Conservation (phyloP, 2,329 filamentous ascomycete species). For the Venturia carpophila region DNA sequence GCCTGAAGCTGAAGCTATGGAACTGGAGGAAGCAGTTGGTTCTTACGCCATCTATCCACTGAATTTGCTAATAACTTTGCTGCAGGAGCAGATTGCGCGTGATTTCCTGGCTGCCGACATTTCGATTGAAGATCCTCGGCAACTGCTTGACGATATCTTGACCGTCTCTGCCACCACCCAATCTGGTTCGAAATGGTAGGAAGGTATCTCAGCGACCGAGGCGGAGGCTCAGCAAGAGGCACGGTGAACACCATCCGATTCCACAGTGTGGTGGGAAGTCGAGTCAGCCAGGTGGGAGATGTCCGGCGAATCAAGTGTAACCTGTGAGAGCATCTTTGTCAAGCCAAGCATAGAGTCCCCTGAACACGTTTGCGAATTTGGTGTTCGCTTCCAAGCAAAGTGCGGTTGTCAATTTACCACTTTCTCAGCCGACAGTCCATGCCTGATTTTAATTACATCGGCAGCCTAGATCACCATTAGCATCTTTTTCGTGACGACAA, state of each 20-base stretch:
- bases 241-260: not conserved
- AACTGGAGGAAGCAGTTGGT: slow-evolving; percentile 58
- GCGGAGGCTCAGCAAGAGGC: not conserved
- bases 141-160: slow-evolving; percentile 34
- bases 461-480: not conserved
- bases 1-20: slow-evolving; percentile 53
- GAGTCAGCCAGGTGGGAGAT: too few relatives aligned
- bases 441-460: not conserved
- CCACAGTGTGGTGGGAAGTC: not conserved
- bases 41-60: not conserved
- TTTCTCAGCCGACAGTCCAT: not conserved
- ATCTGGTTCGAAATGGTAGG: slow-evolving; percentile 10
- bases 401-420: not conserved
- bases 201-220: not conserved
- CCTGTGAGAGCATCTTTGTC: too few relatives aligned
- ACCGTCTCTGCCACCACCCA: slow-evolving; percentile 19
- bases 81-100: slow-evolving; percentile 37
- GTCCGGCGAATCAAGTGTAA: too few relatives aligned
- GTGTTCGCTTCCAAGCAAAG: not conserved
- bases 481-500: slow-evolving; percentile 21
- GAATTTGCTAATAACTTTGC: slow-evolving; percentile 19
- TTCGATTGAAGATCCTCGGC: slow-evolving; percentile 28
- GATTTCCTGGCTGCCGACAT: slow-evolving; percentile 36
- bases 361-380: not conserved
- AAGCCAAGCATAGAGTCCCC: too few relatives aligned